Conservation (phyloP, 495 filamentous ascomycete genomes). For the Penicillium desertorum region DNA sequence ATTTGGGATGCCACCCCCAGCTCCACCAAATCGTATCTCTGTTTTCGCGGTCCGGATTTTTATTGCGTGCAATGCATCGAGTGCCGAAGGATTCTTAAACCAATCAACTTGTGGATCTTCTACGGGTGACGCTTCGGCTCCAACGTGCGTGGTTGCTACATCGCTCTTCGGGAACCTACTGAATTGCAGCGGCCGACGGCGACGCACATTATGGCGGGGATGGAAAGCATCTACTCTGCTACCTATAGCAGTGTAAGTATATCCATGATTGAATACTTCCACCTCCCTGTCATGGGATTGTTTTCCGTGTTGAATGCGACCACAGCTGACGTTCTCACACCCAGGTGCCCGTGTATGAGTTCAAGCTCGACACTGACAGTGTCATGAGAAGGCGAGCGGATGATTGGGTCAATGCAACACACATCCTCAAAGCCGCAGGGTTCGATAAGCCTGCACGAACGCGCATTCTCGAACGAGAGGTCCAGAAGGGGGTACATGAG, state of each 20-base stretch:
- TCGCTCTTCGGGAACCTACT: conserved; percentile 25
- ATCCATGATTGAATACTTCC: background rate
- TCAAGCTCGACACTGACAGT: conserved; percentile 73
- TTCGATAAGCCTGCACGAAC: conserved; percentile 91
- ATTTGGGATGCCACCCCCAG: conserved; percentile 19
- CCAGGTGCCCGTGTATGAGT: conserved; percentile 88
- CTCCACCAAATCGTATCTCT: conserved; percentile 26
- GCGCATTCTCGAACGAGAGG: conserved; percentile 90
- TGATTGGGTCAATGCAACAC: conserved; percentile 93
- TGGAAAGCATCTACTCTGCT: conserved; percentile 70
- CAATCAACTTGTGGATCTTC: conserved; percentile 17
- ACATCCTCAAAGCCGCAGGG: conserved; percentile 85
- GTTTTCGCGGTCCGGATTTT: conserved; percentile 13
- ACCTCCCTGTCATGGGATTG: conserved; percentile 2
- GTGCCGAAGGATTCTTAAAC: conserved; percentile 13
- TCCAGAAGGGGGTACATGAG: conserved; percentile 93
- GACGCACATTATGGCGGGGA: conserved; percentile 43
- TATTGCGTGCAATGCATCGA: conserved; percentile 23
- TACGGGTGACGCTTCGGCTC: conserved; percentile 16
- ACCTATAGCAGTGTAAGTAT: conserved; percentile 87
- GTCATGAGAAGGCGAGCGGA: conserved; percentile 88
- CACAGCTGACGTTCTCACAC: conserved; percentile 4
- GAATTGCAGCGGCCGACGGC: conserved; percentile 23
- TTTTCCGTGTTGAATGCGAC: background rate
- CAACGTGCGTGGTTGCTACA: conserved; percentile 14